These are phyloP conservation scores for Fusarium decemcellulare DNA, from an alignment of 2,329 filamentous ascomycete species.

Conservation along the genomic window DNA sequence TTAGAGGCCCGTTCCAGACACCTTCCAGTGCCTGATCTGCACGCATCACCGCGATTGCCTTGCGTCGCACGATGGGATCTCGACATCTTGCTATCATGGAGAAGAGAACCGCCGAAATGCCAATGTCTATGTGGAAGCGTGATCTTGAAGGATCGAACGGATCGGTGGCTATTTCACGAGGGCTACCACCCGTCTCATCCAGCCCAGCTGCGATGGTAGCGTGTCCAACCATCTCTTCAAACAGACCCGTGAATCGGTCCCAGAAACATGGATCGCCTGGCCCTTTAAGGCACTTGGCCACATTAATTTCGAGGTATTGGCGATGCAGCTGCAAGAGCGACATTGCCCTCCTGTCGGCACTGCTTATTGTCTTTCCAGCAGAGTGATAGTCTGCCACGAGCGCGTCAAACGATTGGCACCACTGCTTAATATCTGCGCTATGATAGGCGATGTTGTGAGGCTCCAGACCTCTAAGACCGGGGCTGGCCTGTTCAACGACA, in stretches of 20 bases:
- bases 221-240: constrained; percentile 8
- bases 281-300: constrained; percentile 16
- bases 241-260: constrained; percentile 20
- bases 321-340: constrained; percentile 28
- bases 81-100: constrained; percentile 29
- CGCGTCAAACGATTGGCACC: constrained; percentile 11
- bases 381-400: background rate
- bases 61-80: constrained; percentile 16
- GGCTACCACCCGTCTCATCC: background rate
- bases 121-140: constrained; percentile 30
- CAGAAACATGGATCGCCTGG: constrained; percentile 34
- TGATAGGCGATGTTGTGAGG: background rate
- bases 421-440: constrained; percentile 11
- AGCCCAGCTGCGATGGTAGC: constrained; percentile 5
- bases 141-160: background rate
- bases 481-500: constrained; percentile 22
- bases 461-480: constrained; percentile 21
- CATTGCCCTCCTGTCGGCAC: constrained; percentile 3
- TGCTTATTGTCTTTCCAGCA: fast-evolving
- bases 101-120: constrained; percentile 20
- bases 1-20: constrained; percentile 9
- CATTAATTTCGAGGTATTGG: constrained; percentile 23
- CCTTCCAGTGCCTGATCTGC: constrained; percentile 27
- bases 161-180: background rate
- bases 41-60: constrained; percentile 21